Percentiles rank a stretch among this genome's conserved stretches.
phyloP scores from a whole-genome alignment of 73 alveolate genomes.

The Effrenium voratum region DNA sequence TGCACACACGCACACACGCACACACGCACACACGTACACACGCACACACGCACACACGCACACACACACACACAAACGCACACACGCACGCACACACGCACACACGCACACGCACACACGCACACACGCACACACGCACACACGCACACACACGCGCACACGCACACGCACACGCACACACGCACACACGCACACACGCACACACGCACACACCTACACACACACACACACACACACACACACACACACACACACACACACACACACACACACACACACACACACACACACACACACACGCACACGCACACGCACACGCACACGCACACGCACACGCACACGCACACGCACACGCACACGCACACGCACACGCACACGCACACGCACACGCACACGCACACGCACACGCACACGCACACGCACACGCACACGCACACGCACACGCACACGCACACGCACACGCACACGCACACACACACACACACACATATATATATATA shows the following conservation, averaged over 20 bases:
- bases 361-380: conserved; percentile 33
- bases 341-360: conserved; percentile 2
- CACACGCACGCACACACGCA: conserved; percentile 35
- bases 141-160: conserved; percentile 21
- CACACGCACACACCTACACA: conserved; percentile 10
- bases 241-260: conserved; percentile 26
- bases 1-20: neutral
- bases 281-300: conserved; percentile 20
- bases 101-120: conserved; percentile 26
- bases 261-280: conserved; percentile 33
- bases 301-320: conserved; percentile 44
- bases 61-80: conserved; percentile 27
- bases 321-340: conserved; percentile 38
- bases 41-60: conserved; percentile 32
- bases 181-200: conserved; percentile 35
- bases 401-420: conserved; percentile 31
- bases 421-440: conserved; percentile 33
- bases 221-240: conserved; percentile 33
- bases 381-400: conserved; percentile 39
- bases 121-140: conserved; percentile 14
- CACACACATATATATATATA: conserved; percentile 10
- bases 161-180: conserved; percentile 19
- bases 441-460: conserved; percentile 30
- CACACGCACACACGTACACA: conserved; percentile 35
- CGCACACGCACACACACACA: neutral